Percentiles rank a stretch among this genome's conserved stretches.
Evolutionary conservation across 495 filamentous ascomycete species (phyloP).

Genomic region (Aspergillus incahuasiensis): DNA sequence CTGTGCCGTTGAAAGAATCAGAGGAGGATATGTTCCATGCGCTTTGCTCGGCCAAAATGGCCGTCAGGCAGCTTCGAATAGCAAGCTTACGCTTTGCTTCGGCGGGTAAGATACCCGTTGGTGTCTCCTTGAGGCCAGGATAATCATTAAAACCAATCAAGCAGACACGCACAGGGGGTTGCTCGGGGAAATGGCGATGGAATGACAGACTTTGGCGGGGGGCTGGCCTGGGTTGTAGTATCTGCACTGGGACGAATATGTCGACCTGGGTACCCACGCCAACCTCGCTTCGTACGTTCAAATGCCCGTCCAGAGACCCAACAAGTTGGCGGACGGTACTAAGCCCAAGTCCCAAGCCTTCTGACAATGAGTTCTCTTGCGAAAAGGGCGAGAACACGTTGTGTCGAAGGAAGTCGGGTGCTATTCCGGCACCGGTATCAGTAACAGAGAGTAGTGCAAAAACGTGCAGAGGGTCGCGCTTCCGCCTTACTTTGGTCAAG

Average conservation of each 20-base stretch:
- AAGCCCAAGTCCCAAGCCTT: constrained; percentile 66
- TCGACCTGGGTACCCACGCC: constrained; percentile 57
- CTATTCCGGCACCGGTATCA: constrained; percentile 66
- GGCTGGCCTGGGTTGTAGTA: constrained; percentile 2
- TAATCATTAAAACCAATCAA: constrained; percentile 20
- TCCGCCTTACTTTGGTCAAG: constrained; percentile 33
- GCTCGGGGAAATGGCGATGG: not conserved
- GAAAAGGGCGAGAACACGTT: constrained; percentile 65
- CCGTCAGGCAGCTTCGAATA: constrained; percentile 16
- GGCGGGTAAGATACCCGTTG: constrained; percentile 17
- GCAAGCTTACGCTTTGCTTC: constrained; percentile 22
- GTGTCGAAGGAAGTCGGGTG: constrained; percentile 59
- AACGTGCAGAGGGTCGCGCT: constrained; percentile 12
- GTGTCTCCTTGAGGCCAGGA: constrained; percentile 18
- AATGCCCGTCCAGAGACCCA: constrained; percentile 51
- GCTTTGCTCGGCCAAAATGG: constrained; percentile 4
- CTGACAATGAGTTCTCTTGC: constrained; percentile 61
- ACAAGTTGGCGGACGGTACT: constrained; percentile 65
- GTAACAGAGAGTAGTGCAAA: constrained; percentile 47
- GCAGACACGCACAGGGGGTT: constrained; percentile 4
- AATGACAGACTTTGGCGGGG: not conserved
- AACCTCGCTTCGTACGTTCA: constrained; percentile 54
- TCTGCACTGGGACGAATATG: constrained; percentile 45
- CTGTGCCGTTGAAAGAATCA: constrained; percentile 3
- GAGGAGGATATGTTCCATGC: constrained; percentile 10